Base-by-base conservation (phyloP, 345 rosid genomes). In the Ceriops decandra region DNA sequence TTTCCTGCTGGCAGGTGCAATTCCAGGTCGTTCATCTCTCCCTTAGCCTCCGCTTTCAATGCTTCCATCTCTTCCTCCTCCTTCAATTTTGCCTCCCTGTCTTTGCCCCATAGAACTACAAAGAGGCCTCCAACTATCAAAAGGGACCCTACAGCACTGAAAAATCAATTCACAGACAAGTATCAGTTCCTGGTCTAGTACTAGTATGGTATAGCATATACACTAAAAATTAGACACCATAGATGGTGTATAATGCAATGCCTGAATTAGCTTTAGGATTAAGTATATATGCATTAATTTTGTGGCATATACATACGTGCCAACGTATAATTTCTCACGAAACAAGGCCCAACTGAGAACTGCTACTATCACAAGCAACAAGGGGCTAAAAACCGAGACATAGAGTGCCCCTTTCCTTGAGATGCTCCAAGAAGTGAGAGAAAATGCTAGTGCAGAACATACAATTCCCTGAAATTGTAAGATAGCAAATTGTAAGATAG, bases 71-170 rank as follows among this genome's bases (percentile, higher is more conserved):
- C 72, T 66, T 71, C 61, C 20, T 31, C 57, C 6, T 9, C 5
- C 9, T 57, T 49, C 32, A 2, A 9, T 20, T 69, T 81, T 33
- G 54, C 33, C 77, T 95, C 99, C 77, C 64, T 84, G 52, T 85
- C 88, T 72, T 91, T 95, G 19, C 97, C 99, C 97, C 97, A 95
- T 7, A 95, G 81, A 46, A 95, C 99, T 0, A 82, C 82, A 35
- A 90, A 91, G 2, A 90, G 84, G 7, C 99, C 99, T 6, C 24
- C 79, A 26, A 95, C 80, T 7, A 95, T 91, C 83, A 95, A 73
- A 22, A 82, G 57, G 1, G 97, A 89, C 51, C 99, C 97, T 65
- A 88, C 47, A 63, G 75, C 79, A 60, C 98, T 93, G 76, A 0
- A 13, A 11, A 19, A 38, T 24, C 53, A 33, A 13, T 7, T 16